Base-by-base conservation (phyloP, 371 early-diverging fungal genomes). In the Chytridiales sp. region DNA sequence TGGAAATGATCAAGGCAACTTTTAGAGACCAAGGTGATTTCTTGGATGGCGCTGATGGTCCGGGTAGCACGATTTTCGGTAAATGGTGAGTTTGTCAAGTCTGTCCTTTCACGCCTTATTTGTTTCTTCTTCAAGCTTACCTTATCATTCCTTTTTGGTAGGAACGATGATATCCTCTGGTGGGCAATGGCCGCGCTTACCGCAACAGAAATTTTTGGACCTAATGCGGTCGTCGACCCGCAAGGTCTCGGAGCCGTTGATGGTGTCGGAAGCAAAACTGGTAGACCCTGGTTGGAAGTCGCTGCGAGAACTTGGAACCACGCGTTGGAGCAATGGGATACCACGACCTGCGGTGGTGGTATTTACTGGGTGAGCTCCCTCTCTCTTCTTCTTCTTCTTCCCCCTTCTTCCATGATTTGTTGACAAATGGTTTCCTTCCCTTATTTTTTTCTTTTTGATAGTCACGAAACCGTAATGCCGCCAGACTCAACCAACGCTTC, bases 291-390 rank as follows among this genome's bases (percentile, higher is more conserved):
- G 61, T 31, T 59, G 39, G 19, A 49, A 19, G 47, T 72, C 40
- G 72, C 67, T 32, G 30, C 40, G 17, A 64, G 47, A 47, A 74
- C 77, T 6, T 61, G 47, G 41, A 42, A 62, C 51, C 53, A 74
- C 47, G 65, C 74, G 53, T 47, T 35, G 34, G 47, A 65, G 53
- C 64, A 74, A 11, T 72, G 67, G 67, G 72, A 74, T 55, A 0
- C 34, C 24, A 35, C 60, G 6, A 29, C 39, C 11, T 75, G 75
- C 65, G 67, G 67, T 17, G 75, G 75, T 6, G 75, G 75, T 9
- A 64, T 71, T 48, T 75, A 62, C 69, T 75, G 75, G 74, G n/a
- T 59, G n/a, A n/a, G n/a, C n/a, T n/a, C n/a, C n/a, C n/a, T n/a
- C n/a, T n/a, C n/a, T n/a, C n/a, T n/a, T n/a, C n/a, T n/a, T n/a